phyloP scores from a whole-genome alignment of 2,329 filamentous ascomycete genomes.

The Trichothecium roseum region DNA sequence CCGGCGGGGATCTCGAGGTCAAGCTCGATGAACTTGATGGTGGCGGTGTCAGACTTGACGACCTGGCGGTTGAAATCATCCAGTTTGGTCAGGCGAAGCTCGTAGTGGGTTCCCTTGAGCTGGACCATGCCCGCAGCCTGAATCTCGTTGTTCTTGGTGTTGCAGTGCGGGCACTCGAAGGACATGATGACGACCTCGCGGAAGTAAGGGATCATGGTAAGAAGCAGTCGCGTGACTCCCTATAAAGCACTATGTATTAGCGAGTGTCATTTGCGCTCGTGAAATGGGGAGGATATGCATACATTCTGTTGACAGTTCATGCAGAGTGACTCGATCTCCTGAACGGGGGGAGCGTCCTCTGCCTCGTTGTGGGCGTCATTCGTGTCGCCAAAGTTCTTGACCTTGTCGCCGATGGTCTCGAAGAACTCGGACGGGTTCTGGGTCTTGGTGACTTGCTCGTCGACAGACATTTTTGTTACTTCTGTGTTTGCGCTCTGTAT shows the following conservation, averaged over 20 bases:
- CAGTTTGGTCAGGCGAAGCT: slow-evolving; percentile 62
- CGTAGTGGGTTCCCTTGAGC: slow-evolving; percentile 75
- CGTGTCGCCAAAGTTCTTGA: slow-evolving; percentile 33
- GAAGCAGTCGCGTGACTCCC: slow-evolving; percentile 76
- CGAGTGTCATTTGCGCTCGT: not conserved
- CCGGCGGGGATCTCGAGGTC: slow-evolving; percentile 90
- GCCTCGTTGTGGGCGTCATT: slow-evolving; percentile 22
- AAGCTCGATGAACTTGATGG: slow-evolving; percentile 80
- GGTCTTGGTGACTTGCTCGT: slow-evolving; percentile 16
- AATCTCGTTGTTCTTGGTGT: slow-evolving; percentile 85
- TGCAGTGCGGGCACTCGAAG: slow-evolving; percentile 84
- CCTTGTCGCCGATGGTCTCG: slow-evolving; percentile 52
- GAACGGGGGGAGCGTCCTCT: slow-evolving; percentile 46
- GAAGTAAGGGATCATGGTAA: slow-evolving; percentile 93
- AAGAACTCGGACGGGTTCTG: slow-evolving; percentile 43
- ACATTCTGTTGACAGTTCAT: slow-evolving; percentile 81
- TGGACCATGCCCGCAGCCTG: slow-evolving; percentile 89
- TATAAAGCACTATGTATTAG: slow-evolving; percentile 22
- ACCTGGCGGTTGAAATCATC: slow-evolving; percentile 77
- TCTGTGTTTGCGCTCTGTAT: too few relatives aligned
- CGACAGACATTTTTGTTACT: slow-evolving; percentile 27
- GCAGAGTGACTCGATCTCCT: slow-evolving; percentile 69
- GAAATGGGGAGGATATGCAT: slow-evolving; percentile 15
- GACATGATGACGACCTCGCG: slow-evolving; percentile 97
- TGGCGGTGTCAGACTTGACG: slow-evolving; percentile 81